Percentiles rank a stretch among this genome's conserved stretches.
Evolutionary conservation across 1,284 basidiomycete genomes (phyloP).

Genomic region (Stereum hirsutum): DNA sequence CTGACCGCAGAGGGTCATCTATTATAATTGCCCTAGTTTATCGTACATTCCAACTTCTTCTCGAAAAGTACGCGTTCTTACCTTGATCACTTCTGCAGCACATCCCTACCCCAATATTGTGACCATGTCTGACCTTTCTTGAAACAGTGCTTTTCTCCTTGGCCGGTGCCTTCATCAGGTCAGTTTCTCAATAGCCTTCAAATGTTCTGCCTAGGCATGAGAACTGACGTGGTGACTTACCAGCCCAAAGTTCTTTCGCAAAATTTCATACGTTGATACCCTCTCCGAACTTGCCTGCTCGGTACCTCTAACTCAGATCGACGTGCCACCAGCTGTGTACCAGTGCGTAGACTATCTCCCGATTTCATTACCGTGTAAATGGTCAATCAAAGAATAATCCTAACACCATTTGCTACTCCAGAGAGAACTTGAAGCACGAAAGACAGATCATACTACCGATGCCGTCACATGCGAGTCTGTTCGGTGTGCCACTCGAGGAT

Average conservation of each 20-base stretch:
- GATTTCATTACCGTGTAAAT: neutral
- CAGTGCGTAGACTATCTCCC: slow-evolving; percentile 35
- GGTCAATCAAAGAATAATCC: too few relatives aligned
- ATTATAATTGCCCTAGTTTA: slow-evolving; percentile 40
- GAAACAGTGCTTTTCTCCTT: slow-evolving; percentile 71
- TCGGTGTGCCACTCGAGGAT: slow-evolving; percentile 72
- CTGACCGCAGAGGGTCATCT: too few relatives aligned
- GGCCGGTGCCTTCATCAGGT: slow-evolving; percentile 80
- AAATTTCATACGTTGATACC: slow-evolving; percentile 64
- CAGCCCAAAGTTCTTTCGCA: slow-evolving; percentile 83
- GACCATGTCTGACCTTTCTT: neutral
- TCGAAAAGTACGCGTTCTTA: slow-evolving; percentile 56
- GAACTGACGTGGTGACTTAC: too few relatives aligned
- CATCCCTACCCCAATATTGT: too few relatives aligned
- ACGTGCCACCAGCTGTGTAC: slow-evolving; percentile 76
- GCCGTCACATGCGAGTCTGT: slow-evolving; percentile 49
- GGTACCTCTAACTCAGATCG: slow-evolving; percentile 77
- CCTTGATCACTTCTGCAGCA: slow-evolving; percentile 1
- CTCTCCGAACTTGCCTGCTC: slow-evolving; percentile 66
- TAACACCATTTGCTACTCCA: slow-evolving; percentile 20
- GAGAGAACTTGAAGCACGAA: slow-evolving; percentile 70
- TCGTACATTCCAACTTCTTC: slow-evolving; percentile 83
- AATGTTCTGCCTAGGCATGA: neutral
- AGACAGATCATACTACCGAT: slow-evolving; percentile 54
- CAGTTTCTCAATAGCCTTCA: slow-evolving; percentile 5